Evolutionary conservation across 306 rosid genomes (phyloP), one percentile per base, ranked within the genome.

Genomic region (Acacia acuminata): DNA sequence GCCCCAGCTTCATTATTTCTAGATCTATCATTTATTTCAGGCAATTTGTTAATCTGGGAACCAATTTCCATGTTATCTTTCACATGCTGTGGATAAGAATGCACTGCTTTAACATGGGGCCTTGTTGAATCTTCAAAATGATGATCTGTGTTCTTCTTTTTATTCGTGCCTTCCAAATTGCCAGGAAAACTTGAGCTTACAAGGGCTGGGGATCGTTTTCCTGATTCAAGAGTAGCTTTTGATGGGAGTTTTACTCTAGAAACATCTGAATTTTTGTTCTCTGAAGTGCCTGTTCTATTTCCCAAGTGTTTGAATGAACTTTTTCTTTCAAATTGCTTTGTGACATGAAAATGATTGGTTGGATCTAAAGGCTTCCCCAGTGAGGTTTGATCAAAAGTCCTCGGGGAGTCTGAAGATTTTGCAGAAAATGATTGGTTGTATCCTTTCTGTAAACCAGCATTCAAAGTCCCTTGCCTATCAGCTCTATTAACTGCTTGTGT

Each of bases 241-340:
- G 71, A 75, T 19, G 85, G 80, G 71, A 90, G 85, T 80, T 89
- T 92, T 81, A 80, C 88, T 92, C 84, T 91, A 82, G 51, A 71
- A 48, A 83, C 72, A 86, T 96, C 96, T 20, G 82, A 82, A 88
- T 77, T 82, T 90, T 84, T 81, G 85, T 82, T 86, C 84, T 94
- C 98, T 70, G 90, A 86, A 83, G 77, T 55, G 78, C 61, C 85
- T 20, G 64, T 77, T 90, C 73, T 88, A 79, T 84, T 86, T 48
- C 90, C 99, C 69, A 83, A 86, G 72, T 56, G 94, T 85, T 89
- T 96, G 82, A 85, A 92, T 10, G 98, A 91, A 79, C 83, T 83
- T 87, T 84, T 96, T 75, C 90, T 88, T 43, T 96, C 99, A 85
- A 93, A 87, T 82, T 89, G 93, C 86, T 88, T 96, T 82, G 87